Conservation (phyloP, 179 eudicot genomes). For the Carnegiea gigantea region DNA sequence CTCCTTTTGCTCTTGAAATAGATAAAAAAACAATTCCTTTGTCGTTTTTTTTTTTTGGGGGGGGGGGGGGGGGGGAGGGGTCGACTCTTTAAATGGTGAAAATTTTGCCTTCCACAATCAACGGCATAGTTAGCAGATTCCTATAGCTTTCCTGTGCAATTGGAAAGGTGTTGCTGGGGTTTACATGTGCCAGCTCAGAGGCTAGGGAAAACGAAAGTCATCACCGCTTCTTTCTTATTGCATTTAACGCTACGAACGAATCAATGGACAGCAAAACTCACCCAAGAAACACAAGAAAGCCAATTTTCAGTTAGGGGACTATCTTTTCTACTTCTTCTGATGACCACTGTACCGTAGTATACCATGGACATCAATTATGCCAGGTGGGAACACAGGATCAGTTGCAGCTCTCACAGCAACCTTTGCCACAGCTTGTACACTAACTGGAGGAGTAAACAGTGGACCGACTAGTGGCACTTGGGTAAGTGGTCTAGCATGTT, state of each 20-base stretch:
- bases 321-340: conserved; percentile 29
- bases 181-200: not conserved
- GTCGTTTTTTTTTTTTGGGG: too few species aligned
- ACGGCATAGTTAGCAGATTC: not conserved
- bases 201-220: not conserved
- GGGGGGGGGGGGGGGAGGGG: too few species aligned
- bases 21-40: too few species aligned
- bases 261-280: not conserved
- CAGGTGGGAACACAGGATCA: conserved; percentile 85
- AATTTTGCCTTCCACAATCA: not conserved
- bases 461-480: conserved; percentile 75
- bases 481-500: conserved; percentile 60
- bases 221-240: not conserved
- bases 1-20: too few species aligned
- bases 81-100: not conserved
- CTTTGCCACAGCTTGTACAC: conserved; percentile 66
- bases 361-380: conserved; percentile 69
- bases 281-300: not conserved
- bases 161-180: not conserved
- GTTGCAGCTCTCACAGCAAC: conserved; percentile 78
- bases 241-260: not conserved
- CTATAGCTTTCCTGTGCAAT: not conserved
- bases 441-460: conserved; percentile 65
- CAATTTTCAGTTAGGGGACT: not conserved
- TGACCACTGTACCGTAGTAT: conserved; percentile 62